Base-by-base conservation (phyloP, 306 rosid species). In the Quercus suber region DNA sequence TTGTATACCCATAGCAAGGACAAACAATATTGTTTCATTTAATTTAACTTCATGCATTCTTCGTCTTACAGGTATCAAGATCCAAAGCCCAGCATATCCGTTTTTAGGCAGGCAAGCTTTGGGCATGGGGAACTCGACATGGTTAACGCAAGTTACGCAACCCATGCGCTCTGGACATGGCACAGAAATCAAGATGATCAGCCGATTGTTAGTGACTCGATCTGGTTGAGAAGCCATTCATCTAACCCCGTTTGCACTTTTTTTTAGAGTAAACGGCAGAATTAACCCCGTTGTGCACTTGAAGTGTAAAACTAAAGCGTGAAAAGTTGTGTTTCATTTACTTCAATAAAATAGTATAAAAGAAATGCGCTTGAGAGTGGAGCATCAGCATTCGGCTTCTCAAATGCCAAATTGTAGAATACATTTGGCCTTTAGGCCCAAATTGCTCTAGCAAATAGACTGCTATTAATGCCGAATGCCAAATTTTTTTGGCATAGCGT, bases 141-240 rank as follows among this genome's bases (percentile, higher is more conserved):
- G 75, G 78, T 82, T 78, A 93, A 95, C 70, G 86, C n/a, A n/a
- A n/a, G n/a, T n/a, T n/a, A n/a, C n/a, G n/a, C 82, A 63, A 85
- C 91, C 12, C 88, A 86, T 82, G 98, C 97, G 12, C 86, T 13
- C 0, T 95, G 99, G 97, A 80, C 83, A 3, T 95, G 99, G 97
- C 90, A 89, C 79, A 77, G 84, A 85, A 91, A 92, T 76, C 88
- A 92, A 31, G 80, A 91, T 37, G 80, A 89, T 17, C 89, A 73
- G 76, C 55, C 88, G 0, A 64, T 82, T 52, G 58, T 31, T 19
- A 77, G 89, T 72, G 99, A 92, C 61, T 84, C 89, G 5, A 1
- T 87, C 4, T 89, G 90, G 93, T 71, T 93, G 43, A 88, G 57
- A 10, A 88, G 87, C 69, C 85, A 88, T 51, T 86, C 85, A 1